Evolutionary conservation across 2,329 filamentous ascomycete species (phyloP).

Genomic region (Penicillium sp.): DNA sequence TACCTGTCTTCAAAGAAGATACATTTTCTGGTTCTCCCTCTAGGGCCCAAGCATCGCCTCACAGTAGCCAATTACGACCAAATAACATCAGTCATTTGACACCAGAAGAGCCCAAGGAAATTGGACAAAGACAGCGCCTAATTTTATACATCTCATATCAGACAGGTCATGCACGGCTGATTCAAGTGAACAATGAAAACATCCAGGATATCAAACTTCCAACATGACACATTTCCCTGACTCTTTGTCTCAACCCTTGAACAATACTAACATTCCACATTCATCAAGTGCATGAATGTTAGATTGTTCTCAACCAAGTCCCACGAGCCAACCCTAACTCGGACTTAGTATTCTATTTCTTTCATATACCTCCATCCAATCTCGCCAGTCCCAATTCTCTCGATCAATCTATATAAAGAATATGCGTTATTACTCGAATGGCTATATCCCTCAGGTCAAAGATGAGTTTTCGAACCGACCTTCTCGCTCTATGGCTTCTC

Average conservation of each 20-base stretch:
- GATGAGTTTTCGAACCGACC: not conserved
- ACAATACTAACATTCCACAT: constrained; percentile 3
- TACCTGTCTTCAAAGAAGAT: not conserved
- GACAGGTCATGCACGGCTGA: not conserved
- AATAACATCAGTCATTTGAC: not conserved
- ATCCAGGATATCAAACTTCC: not conserved
- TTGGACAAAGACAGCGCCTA: not conserved
- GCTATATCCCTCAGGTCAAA: not conserved
- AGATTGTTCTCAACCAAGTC: not conserved
- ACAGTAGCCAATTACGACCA: not conserved
- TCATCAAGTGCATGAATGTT: not conserved
- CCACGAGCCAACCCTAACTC: not conserved
- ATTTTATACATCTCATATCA: not conserved
- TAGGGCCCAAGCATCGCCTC: not conserved
- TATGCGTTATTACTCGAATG: not conserved
- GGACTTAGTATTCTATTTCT: not conserved
- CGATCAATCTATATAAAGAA: not conserved
- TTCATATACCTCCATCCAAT: not conserved
- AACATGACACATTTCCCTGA: not conserved
- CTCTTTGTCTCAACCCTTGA: constrained; percentile 1
- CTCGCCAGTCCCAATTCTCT: not conserved
- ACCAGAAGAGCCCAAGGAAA: not conserved
- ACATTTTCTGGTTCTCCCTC: not conserved
- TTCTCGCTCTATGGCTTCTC: not conserved
- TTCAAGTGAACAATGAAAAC: not conserved